Conservation (phyloP, 1,284 basidiomycete species). For the Earliella scabrosa region DNA sequence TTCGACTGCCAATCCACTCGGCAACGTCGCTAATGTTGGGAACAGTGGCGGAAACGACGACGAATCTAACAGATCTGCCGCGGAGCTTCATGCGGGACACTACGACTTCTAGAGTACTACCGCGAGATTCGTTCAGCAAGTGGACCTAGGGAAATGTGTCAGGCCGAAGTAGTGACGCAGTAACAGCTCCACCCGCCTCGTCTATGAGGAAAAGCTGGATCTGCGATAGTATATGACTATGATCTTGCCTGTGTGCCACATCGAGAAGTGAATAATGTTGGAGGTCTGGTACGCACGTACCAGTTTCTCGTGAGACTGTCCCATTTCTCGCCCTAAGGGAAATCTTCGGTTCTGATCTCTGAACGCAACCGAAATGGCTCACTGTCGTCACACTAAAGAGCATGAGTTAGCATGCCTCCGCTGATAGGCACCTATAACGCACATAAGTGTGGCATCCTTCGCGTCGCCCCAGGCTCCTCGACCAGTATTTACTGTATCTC, state of each 20-base stretch:
- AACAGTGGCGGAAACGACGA: conserved; percentile 92
- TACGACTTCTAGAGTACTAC: conserved; percentile 92
- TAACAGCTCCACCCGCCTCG: conserved; percentile 62
- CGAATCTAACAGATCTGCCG: conserved; percentile 74
- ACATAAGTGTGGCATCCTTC: conserved; percentile 80
- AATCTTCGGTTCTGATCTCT: background rate
- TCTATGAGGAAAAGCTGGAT: conserved; percentile 88
- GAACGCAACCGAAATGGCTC: conserved; percentile 10
- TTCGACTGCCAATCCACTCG: conserved; percentile 77
- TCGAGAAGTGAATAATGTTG: background rate
- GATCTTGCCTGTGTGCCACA: conserved; percentile 55
- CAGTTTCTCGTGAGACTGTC: conserved; percentile 88
- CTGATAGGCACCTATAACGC: conserved; percentile 10
- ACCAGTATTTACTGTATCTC: conserved; percentile 76
- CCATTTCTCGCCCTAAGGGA: conserved; percentile 87
- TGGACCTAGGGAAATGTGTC: conserved; percentile 67
- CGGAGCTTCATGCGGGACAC: conserved; percentile 90
- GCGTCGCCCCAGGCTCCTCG: conserved; percentile 73
- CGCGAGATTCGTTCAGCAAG: conserved; percentile 87
- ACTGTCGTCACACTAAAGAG: conserved; percentile 76
- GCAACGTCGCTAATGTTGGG: conserved; percentile 94
- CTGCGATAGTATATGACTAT: conserved; percentile 66
- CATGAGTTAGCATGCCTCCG: background rate
- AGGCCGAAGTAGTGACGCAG: background rate
- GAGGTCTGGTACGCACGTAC: conserved; percentile 38